Conservation (phyloP, 1,284 basidiomycete genomes). For the Baeospora myosura region DNA sequence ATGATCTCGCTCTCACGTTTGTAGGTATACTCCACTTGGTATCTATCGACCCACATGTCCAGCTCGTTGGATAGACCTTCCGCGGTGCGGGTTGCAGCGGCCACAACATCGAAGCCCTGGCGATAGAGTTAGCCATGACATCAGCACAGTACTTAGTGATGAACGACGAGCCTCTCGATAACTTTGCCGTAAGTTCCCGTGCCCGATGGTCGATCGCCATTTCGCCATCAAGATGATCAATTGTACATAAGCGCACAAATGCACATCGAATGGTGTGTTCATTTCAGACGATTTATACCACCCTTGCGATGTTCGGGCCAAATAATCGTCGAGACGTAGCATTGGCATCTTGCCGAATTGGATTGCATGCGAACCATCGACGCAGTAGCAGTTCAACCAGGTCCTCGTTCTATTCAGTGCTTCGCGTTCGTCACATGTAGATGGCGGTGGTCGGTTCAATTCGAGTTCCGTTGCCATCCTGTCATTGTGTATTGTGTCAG, state of each 20-base stretch:
- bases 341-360: conserved; percentile 64
- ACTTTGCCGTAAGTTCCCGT: conserved; percentile 15
- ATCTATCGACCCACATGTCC: conserved; percentile 30
- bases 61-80: conserved; percentile 27
- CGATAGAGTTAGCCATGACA: conserved; percentile 6
- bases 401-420: conserved; percentile 49
- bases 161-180: conserved; percentile 16
- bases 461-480: conserved; percentile 48
- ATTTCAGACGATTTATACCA: conserved; percentile 44
- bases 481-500: too few species aligned
- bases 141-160: conserved; percentile 2
- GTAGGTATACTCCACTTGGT: conserved; percentile 29
- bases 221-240: conserved; percentile 40
- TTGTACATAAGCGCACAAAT: conserved; percentile 47
- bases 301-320: conserved; percentile 42
- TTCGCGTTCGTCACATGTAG: conserved; percentile 31
- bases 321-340: conserved; percentile 49
- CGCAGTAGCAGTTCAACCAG: conserved; percentile 62
- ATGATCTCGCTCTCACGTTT: conserved; percentile 35
- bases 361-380: conserved; percentile 56
- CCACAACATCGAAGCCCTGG: conserved; percentile 28
- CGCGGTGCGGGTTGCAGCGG: conserved; percentile 28
- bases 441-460: conserved; percentile 37
- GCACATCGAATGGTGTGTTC: conserved; percentile 44
- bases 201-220: conserved; percentile 30